phyloP scores from a whole-genome alignment of 805 yeast species.

The Spathaspora girioi region DNA sequence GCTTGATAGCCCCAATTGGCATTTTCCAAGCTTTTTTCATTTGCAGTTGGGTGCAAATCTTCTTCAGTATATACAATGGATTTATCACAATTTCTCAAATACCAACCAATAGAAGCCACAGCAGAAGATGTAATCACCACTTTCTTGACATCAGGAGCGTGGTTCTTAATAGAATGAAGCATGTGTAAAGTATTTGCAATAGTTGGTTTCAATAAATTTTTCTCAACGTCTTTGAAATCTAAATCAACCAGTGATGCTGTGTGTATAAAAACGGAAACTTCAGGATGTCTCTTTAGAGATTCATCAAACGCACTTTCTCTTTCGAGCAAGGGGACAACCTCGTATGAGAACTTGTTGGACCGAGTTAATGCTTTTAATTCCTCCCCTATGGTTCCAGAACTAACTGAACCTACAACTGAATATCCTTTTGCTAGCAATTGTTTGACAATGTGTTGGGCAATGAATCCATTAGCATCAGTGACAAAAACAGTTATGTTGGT shows the following conservation, averaged over 20 bases:
- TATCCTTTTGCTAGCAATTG: slow-evolving; percentile 36
- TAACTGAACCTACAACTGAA: slow-evolving; percentile 29
- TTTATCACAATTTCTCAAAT: slow-evolving; percentile 9
- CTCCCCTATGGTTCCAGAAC: slow-evolving; percentile 23
- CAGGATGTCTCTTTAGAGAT: slow-evolving; percentile 19
- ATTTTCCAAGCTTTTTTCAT: slow-evolving; percentile 41
- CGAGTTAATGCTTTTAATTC: slow-evolving; percentile 23
- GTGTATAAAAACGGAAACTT: slow-evolving; percentile 20
- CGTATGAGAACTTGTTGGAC: slow-evolving; percentile 13
- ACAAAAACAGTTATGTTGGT: slow-evolving; percentile 31
- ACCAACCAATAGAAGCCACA: slow-evolving; percentile 37
- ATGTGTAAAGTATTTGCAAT: slow-evolving; percentile 47
- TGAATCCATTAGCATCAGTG: slow-evolving; percentile 53
- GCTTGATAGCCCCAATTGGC: slow-evolving; percentile 46
- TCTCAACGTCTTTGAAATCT: slow-evolving; percentile 24
- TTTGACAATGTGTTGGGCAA: slow-evolving; percentile 47
- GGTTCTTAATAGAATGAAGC: slow-evolving; percentile 38
- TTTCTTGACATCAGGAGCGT: slow-evolving; percentile 33
- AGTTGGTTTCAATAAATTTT: slow-evolving; percentile 51
- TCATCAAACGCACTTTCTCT: slow-evolving; percentile 18
- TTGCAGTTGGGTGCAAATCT: slow-evolving; percentile 49
- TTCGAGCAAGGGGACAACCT: slow-evolving; percentile 15
- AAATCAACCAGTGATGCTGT: slow-evolving; percentile 22
- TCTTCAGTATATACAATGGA: slow-evolving; percentile 24
- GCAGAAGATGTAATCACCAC: slow-evolving; percentile 47